Evolutionary conservation across 139 green algal genomes (phyloP).

Genomic region (Chlorella ohadii): DNA sequence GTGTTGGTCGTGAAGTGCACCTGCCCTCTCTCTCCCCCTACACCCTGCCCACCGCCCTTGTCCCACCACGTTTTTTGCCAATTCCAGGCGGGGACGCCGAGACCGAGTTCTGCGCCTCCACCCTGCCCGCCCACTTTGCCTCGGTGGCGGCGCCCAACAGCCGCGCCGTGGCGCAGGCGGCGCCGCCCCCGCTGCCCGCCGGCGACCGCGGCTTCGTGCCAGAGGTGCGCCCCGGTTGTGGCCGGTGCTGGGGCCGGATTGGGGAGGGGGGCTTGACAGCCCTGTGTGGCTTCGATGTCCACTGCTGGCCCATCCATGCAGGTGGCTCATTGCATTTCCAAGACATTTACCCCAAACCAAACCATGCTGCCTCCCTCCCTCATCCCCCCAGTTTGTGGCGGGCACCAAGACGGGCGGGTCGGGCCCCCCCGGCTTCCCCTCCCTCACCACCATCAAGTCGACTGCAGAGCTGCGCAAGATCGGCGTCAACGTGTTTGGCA

Average conservation of each 20-base stretch:
- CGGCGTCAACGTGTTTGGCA: conserved; percentile 87
- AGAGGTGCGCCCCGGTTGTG: conserved; percentile 12
- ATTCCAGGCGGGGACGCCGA: conserved; percentile 46
- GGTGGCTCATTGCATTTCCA: too few relatives aligned
- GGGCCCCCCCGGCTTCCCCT: conserved; percentile 75
- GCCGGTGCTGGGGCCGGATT: too few relatives aligned
- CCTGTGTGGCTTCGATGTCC: too few relatives aligned
- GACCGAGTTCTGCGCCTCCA: conserved; percentile 70
- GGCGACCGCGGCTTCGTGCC: conserved; percentile 76
- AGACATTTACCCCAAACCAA: neutral
- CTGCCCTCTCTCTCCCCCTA: too few relatives aligned
- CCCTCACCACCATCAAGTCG: conserved; percentile 70
- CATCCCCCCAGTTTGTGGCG: conserved; percentile 47
- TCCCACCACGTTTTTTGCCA: neutral
- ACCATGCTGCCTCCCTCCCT: neutral
- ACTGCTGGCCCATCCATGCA: too few relatives aligned
- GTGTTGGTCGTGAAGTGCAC: too few relatives aligned
- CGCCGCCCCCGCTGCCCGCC: conserved; percentile 68
- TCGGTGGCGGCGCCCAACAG: conserved; percentile 53
- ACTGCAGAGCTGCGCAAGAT: conserved; percentile 56
- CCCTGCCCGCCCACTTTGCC: conserved; percentile 67
- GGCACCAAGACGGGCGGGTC: conserved; percentile 68
- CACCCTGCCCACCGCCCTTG: too few relatives aligned
- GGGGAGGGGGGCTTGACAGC: too few relatives aligned
- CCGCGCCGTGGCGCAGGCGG: conserved; percentile 44